phyloP scores from a whole-genome alignment of 2,329 filamentous ascomycete genomes.

The Exophiala mesophila region DNA sequence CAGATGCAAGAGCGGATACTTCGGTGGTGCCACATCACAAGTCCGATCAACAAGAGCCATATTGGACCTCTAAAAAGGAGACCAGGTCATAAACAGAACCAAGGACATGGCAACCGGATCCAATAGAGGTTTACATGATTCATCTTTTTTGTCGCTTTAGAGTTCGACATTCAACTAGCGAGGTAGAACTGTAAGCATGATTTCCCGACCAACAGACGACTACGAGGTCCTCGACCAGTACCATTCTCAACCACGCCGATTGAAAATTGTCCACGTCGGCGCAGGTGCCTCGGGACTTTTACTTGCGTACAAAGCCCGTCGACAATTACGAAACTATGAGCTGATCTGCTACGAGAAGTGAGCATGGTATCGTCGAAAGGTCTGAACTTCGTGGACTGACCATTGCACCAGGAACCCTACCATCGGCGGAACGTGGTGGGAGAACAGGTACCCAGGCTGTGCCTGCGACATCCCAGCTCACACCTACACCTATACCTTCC shows the following conservation, averaged over 20 bases:
- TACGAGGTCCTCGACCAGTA: constrained; percentile 3
- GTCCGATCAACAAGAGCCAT: too few relatives aligned
- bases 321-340: constrained; percentile 15
- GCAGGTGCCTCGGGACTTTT: constrained; percentile 8
- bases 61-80: too few relatives aligned
- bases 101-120: too few relatives aligned
- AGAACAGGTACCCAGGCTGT: constrained; percentile 17
- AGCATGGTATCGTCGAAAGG: neutral
- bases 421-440: constrained; percentile 17
- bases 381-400: neutral
- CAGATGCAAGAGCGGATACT: too few relatives aligned
- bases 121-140: too few relatives aligned
- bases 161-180: too few relatives aligned
- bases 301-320: constrained; percentile 9
- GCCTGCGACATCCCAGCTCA: constrained; percentile 42
- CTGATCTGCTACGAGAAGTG: constrained; percentile 21
- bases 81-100: too few relatives aligned
- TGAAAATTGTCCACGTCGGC: neutral
- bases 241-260: neutral
- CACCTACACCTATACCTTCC: constrained; percentile 49
- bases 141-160: too few relatives aligned
- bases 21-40: too few relatives aligned
- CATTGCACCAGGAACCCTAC: constrained; percentile 5
- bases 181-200: too few relatives aligned
- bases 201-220: neutral